Base-by-base conservation (phyloP, 1,284 basidiomycete genomes). In the Peniophora sp. region DNA sequence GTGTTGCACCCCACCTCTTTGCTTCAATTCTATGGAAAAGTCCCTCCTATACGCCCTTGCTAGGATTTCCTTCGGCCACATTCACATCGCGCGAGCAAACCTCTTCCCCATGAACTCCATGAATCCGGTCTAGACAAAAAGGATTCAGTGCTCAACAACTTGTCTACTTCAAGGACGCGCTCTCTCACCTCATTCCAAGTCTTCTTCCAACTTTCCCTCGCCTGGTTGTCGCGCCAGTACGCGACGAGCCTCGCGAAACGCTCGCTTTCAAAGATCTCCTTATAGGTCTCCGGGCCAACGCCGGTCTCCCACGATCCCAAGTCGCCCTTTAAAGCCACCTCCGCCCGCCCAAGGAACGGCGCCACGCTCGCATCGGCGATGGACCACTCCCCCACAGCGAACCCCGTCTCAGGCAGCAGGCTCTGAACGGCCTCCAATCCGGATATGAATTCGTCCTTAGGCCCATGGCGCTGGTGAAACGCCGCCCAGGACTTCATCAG, bases 311-410 rank as follows among this genome's bases (percentile, higher is more conserved):
- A 41, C 37, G n/a, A 17, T n/a, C 37, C 37, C 5, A 17, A 20
- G 15, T 20, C 37, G 8, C 8, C 37, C 8, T 15, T 5, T 35
- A 73, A 55, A 11, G 76, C 64, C 5, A 64, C 71, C n/a, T 20
- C 8, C 18, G 22, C 17, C 8, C 43, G 9, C 8, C 20, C 17
- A 24, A 79, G 58, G 65, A 78, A 76, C 2, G 78, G 78, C 8
- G 68, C 65, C 15, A 79, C 59, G 0, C 77, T 74, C 11, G 72
- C 72, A 53, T 84, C 81, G 2, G 80, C 81, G 51, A 73, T 76
- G 27, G 73, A 78, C 49, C 61, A 70, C 24, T 66, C 60, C 2
- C 68, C 71, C 1, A 65, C 58, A 17, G 64, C 70, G 48, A 62
- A 68, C 0, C 62, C 63, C 0, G 52, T 49, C 2, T 58, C 48